Evolutionary conservation across 2,329 filamentous ascomycete species (phyloP), one percentile per base, ranked within the genome.

Genomic region (Stemphylium vesicarium): DNA sequence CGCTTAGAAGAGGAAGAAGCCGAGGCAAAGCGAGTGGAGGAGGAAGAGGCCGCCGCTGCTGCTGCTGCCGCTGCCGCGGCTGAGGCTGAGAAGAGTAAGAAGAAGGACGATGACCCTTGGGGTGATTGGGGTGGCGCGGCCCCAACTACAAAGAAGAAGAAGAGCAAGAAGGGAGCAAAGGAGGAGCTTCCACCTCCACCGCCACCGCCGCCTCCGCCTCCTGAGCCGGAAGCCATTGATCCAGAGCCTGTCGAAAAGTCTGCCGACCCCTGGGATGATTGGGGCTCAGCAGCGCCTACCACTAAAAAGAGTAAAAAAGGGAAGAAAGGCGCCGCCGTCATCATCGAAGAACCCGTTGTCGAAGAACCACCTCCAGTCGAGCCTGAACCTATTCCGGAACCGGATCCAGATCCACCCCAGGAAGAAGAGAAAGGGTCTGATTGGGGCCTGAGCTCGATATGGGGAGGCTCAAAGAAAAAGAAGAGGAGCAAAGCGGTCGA

Each of bases 381-480:
- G 29, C 56, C 57, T 31, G 60, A 59, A 37, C 71, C 74, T 5
- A 62, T 65, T 12, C 42, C 42, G 26, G 42, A 45, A 40, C 61
- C 66, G 7, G 47, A 52, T 41, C 55, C 76, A 3, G 59, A 53
- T 29, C 72, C 75, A 3, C 61, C 65, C 36, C 63, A 69, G 47
- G 70, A 70, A 22, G 72, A 73, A 40, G 65, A 66, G 46, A 69
- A 69, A 36, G 70, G 66, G 41, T 67, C 60, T 15, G 70, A 73
- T 31, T 77, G 73, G 72, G 69, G 74, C 4, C 63, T 75, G 26
- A 64, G 73, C 48, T 66, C 70, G 60, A 59, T 76, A 63, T 69
- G 78, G 78, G 68, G 76, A 68, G 69, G 70, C 11, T 55, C 63
- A 56, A 81, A 80, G 63, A 81, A 81, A 62, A 79, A 81, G 59